These are phyloP conservation scores for Talaromyces islandicus DNA, from an alignment of 2,329 filamentous ascomycete genomes.

Conservation along the genomic window DNA sequence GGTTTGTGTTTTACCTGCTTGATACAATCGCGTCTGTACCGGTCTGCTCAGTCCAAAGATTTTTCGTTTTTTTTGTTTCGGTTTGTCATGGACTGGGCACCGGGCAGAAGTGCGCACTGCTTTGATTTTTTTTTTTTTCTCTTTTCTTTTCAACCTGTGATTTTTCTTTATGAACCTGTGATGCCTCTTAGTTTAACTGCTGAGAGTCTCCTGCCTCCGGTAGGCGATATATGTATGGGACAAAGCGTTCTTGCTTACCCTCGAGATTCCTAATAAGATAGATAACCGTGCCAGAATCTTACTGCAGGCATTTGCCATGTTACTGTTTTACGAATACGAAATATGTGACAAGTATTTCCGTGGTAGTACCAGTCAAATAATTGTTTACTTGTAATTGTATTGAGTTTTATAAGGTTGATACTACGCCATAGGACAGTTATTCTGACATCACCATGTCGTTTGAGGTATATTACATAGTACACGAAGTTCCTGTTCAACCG, in stretches of 20 bases:
- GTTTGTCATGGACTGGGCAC: constrained; percentile 24
- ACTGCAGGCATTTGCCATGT: neutral
- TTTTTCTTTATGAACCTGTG: neutral
- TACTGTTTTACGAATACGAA: neutral
- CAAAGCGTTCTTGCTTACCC: neutral
- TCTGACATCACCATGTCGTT: neutral
- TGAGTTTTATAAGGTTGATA: neutral
- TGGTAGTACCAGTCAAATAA: neutral
- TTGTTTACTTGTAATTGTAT: neutral
- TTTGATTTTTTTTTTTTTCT: constrained; percentile 16
- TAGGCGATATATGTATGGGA: neutral
- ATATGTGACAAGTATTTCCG: neutral
- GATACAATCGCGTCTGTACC: constrained; percentile 45
- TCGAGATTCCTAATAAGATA: neutral
- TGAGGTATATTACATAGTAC: neutral
- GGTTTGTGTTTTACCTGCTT: constrained; percentile 24
- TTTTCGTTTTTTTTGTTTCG: constrained; percentile 13
- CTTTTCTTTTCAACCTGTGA: neutral
- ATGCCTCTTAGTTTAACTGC: neutral
- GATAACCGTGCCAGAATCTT: neutral
- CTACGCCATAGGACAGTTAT: neutral
- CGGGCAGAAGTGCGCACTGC: constrained; percentile 43
- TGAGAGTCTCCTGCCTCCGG: neutral
- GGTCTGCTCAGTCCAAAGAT: constrained; percentile 22
- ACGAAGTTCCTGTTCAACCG: neutral